A percentile compares a stretch with the other conserved stretches of the same genome.
Conservation (phyloP, 164 flowering plant genomes). For the Stephania cephalantha region DNA sequence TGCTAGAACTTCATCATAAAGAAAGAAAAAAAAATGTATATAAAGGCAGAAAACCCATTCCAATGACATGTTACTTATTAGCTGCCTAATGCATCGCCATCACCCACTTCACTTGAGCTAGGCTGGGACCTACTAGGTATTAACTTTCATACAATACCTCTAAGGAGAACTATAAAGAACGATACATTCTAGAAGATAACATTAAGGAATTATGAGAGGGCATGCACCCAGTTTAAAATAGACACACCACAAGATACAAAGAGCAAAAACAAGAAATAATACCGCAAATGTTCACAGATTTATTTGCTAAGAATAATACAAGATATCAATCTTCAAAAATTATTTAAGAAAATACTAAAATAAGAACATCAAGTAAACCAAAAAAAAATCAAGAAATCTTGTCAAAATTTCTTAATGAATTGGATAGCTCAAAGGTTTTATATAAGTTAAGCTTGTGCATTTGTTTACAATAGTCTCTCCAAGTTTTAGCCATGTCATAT, state of each 20-base stretch:
- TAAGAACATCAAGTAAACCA: not conserved
- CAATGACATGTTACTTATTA: not conserved
- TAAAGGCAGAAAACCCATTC: not conserved
- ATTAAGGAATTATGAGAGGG: no score
- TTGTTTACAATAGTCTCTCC: not conserved
- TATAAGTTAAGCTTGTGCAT: not conserved
- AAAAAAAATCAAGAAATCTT: not conserved
- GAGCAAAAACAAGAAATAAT: not conserved
- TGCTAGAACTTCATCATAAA: not conserved
- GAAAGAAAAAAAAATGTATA: not conserved
- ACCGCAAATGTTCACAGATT: not conserved
- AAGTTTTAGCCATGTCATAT: not conserved
- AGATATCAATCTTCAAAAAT: not conserved
- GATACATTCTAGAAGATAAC: not conserved
- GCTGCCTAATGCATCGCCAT: no score
- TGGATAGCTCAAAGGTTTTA: not conserved
- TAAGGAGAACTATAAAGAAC: no score
- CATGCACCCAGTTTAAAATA: no score
- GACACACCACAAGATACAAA: not conserved
- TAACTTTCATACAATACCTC: no score
- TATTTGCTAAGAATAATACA: not conserved
- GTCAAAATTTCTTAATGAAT: not conserved
- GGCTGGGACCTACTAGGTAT: no score
- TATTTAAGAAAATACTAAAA: not conserved
- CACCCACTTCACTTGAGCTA: no score